phyloP scores from a whole-genome alignment of 371 early-diverging fungal genomes.

The Circinella umbellata region DNA sequence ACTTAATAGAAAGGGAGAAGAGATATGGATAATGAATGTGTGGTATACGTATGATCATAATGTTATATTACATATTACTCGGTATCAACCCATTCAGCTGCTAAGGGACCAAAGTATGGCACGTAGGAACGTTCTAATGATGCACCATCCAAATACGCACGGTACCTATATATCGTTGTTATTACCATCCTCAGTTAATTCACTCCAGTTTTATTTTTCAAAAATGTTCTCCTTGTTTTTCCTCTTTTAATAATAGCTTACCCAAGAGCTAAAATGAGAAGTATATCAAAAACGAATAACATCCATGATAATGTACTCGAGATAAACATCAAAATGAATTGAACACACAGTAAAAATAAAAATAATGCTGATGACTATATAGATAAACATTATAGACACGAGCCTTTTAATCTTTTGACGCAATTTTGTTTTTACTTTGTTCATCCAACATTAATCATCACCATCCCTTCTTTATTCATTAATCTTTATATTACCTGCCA shows the following conservation, averaged over 20 bases:
- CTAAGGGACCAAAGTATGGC: conserved; percentile 65
- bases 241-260: conserved; percentile 26
- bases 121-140: conserved; percentile 64
- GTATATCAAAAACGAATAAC: conserved; percentile 55
- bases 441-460: not conserved
- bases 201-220: not conserved
- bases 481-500: conserved; percentile 66
- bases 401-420: too few species aligned
- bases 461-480: not conserved
- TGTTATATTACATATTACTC: conserved; percentile 41
- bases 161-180: conserved; percentile 39
- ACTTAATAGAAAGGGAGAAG: too few species aligned
- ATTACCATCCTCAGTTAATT: too few species aligned
- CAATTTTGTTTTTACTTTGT: not conserved
- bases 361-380: conserved; percentile 47
- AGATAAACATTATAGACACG: not conserved
- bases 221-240: not conserved
- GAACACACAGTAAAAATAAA: conserved; percentile 42
- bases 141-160: conserved; percentile 68
- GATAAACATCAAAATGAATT: conserved; percentile 55
- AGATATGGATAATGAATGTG: not conserved
- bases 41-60: not conserved
- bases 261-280: conserved; percentile 50
- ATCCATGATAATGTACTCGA: conserved; percentile 62
- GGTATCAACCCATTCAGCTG: conserved; percentile 65